phyloP scores from a whole-genome alignment of 768 basidiomycete species.

The Mrakia hoshinonis region DNA sequence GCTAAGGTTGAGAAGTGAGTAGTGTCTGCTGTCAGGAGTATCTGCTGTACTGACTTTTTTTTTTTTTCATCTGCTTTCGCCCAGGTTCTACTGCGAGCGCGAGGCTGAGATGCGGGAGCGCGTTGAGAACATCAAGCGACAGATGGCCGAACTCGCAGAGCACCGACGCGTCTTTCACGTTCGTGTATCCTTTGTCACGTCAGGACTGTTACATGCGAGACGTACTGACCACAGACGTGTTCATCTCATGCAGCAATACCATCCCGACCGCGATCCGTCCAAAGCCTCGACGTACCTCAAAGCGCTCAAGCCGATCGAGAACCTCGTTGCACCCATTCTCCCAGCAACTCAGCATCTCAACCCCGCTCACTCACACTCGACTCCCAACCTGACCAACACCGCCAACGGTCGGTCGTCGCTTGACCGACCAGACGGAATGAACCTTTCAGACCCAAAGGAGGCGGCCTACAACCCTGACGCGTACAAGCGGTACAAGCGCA shows the following conservation, averaged over 20 bases:
- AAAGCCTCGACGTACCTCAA: conserved; percentile 2
- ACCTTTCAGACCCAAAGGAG: conserved; percentile 32
- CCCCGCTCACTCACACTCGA: background rate
- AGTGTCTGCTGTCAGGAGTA: too few species aligned
- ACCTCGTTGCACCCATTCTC: background rate
- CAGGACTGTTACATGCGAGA: background rate
- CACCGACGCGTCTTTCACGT: conserved; percentile 50
- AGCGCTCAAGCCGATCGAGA: background rate
- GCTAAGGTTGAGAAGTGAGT: conserved; percentile 68
- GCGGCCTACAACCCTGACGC: conserved; percentile 56
- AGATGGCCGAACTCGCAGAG: conserved; percentile 64
- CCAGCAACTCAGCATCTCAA: background rate
- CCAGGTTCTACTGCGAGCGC: conserved; percentile 55
- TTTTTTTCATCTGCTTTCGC: background rate
- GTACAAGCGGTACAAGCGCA: conserved; percentile 75
- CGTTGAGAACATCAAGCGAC: conserved; percentile 50
- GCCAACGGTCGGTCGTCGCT: background rate
- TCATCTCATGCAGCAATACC: conserved; percentile 12
- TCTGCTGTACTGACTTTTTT: too few species aligned
- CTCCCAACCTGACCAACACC: background rate
- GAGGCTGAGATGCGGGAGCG: conserved; percentile 53
- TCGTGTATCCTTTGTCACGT: background rate
- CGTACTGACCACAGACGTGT: background rate
- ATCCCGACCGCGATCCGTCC: background rate
- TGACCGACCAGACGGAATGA: background rate